Evolutionary conservation across 179 eudicot genomes (phyloP), one percentile per base, ranked within the genome.

Genomic region (Patellifolia procumbens): DNA sequence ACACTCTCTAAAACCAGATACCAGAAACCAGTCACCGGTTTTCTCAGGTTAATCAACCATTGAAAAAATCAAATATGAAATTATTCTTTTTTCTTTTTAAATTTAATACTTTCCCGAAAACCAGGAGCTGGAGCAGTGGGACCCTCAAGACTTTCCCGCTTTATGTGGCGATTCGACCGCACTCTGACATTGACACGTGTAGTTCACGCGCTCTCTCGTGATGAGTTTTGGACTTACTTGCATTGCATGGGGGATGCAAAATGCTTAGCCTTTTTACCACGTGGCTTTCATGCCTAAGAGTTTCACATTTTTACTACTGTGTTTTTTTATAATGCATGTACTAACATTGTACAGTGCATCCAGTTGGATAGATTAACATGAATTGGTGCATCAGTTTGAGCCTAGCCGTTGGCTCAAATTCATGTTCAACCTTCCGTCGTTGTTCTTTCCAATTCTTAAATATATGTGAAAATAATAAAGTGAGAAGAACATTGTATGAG

Each of bases 161-260:
- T 26, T 56, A 85, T 82, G 94, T 85, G 94, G 89, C 91, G 88
- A 87, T 86, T 83, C 97, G 97, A 85, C 88, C 90, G 89, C 86
- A 79, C 76, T 29, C 93, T 87, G 89, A 85, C 84, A 85, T 8
- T 22, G 5, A 51, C 87, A 74, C 82, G 92, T 90, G 84, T 0
- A 0, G 0, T 0, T 29, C 97, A 90, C 97, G 97, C 97, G 90
- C 94, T 24, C 9, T 15, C 24, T 45, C 61, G 19, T 65, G 55
- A 0, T 17, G 2, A 16, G 8, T 17, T 64, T 78, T 82, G 87
- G 81, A 46, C 73, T 46, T 51, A 26, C 58, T 77, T 84, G 84
- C 86, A 80, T 82, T 80, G 74, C 60, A 48, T 22, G 62, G 68
- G 34, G 13, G 4, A 42, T 52, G 52, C 53, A 13, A 22, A n/a